Base-by-base conservation (phyloP, 2,329 filamentous ascomycete genomes). In the Microcyclospora tardicrescens region DNA sequence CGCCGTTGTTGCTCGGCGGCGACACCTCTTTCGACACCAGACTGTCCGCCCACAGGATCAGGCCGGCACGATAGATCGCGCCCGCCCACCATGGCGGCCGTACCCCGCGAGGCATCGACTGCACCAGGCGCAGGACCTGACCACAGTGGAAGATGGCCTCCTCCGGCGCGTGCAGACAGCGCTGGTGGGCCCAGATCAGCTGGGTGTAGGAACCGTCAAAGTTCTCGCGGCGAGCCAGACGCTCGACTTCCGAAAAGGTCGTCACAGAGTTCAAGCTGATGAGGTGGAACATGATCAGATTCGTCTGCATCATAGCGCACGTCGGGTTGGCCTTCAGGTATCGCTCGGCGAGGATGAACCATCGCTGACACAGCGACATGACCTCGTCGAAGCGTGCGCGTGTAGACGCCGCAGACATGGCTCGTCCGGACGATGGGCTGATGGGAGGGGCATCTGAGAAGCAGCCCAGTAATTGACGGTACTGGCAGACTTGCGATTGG, bases 31-130 rank as follows among this genome's bases (percentile, higher is more conserved):
- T 64, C 41, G 68, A 66, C 5, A 63, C 65, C 39, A 79, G 58
- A 47, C 74, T 73, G 47, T 80, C 73, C 2, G 70, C 66, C 77
- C 76, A 81, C 2, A 79, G 61, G 31, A 77, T 69, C 40, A 81
- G 61, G 3, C 69, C 69, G 2, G 70, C 77, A n/a, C 80, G 74
- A 54, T 84, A 83, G 31, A 83, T 63, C 2, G 77, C 79, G 2
- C 69, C 72, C n/a, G 75, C 64, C 79, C 79, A 84, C 79, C 79
- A 84, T 29, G 69, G 72, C 5, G 79, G 79, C 15, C 77, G 70
- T 2, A 72, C 65, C 35, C 75, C 70, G 24, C 63, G 61, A 2
- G 73, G 68, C 71, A 83, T 81, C 11, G 64, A 61, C 6, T 71
- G 65, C 30, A 82, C 59, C 10, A 81, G 64, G 3, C 75, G 68